phyloP scores from a whole-genome alignment of 2,329 filamentous ascomycete species.

The Geosmithia flava region DNA sequence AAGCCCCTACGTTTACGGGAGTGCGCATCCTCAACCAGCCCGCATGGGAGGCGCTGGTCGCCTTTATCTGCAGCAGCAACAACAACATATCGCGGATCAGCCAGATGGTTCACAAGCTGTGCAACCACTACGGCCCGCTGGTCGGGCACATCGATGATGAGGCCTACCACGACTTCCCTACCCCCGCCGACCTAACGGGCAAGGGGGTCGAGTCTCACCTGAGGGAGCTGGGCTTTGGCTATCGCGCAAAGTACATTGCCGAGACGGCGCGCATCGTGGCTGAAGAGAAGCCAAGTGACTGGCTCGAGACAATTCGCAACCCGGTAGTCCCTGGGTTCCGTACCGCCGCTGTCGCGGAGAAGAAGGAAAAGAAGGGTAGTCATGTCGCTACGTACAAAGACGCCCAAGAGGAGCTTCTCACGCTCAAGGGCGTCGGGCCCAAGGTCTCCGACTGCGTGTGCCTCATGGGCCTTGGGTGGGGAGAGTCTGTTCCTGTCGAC shows the following conservation, averaged over 20 bases:
- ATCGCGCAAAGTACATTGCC: slow-evolving; percentile 84
- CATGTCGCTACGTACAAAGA: slow-evolving; percentile 51
- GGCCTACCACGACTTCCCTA: slow-evolving; percentile 78
- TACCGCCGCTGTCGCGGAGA: slow-evolving; percentile 25
- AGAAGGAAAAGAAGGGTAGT: slow-evolving; percentile 6
- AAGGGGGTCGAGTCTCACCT: slow-evolving; percentile 69
- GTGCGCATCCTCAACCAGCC: slow-evolving; percentile 90
- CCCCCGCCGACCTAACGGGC: slow-evolving; percentile 59
- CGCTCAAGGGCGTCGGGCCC: slow-evolving; percentile 79
- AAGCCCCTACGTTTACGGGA: slow-evolving; percentile 77
- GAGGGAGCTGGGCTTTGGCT: slow-evolving; percentile 80
- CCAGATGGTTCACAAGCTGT: slow-evolving; percentile 92
- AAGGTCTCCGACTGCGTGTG: slow-evolving; percentile 97
- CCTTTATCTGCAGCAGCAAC: slow-evolving; percentile 98
- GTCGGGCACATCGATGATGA: slow-evolving; percentile 59
- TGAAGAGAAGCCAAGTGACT: slow-evolving; percentile 52
- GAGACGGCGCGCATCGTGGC: slow-evolving; percentile 70
- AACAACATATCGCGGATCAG: slow-evolving; percentile 95
- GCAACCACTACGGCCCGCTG: slow-evolving; percentile 68
- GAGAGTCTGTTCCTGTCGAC: slow-evolving; percentile 88
- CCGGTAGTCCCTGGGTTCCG: slow-evolving; percentile 54
- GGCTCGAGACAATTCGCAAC: slow-evolving; percentile 71
- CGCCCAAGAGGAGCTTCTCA: slow-evolving; percentile 70
- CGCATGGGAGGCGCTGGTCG: slow-evolving; percentile 86
- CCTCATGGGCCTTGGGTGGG: slow-evolving; percentile 92